Conservation (phyloP, 257 asterid genomes). For the Solanum dulcamara region DNA sequence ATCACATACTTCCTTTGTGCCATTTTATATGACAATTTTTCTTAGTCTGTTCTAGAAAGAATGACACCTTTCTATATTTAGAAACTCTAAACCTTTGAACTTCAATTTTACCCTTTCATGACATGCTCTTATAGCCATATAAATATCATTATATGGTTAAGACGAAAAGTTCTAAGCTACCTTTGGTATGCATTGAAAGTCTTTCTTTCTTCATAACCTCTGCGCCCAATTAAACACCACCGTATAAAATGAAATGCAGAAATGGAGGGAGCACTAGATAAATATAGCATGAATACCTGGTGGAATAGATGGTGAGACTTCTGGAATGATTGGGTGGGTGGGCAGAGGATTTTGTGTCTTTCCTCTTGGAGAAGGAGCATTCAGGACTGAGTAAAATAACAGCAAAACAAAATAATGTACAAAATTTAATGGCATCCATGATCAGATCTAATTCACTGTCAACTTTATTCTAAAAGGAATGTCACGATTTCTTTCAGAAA, state of each 20-base stretch:
- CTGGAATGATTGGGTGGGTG: neutral
- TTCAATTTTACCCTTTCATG: neutral
- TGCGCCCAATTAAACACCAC: neutral
- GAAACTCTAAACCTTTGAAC: neutral
- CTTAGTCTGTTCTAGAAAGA: neutral
- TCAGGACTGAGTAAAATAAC: neutral
- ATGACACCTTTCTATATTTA: neutral
- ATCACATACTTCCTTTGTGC: neutral
- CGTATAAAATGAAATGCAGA: neutral
- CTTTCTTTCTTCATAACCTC: neutral
- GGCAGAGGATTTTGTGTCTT: constrained; percentile 5
- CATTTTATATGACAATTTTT: neutral
- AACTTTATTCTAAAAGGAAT: neutral
- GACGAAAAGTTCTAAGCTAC: neutral
- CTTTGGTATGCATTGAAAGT: neutral
- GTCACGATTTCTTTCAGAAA: neutral
- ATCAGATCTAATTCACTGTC: neutral
- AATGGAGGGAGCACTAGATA: neutral
- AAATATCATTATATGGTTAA: neutral
- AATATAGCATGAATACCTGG: constrained; percentile 7
- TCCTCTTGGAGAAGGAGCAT: constrained; percentile 4
- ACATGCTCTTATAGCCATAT: neutral
- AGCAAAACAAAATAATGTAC: neutral
- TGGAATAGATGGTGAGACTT: constrained; percentile 10
- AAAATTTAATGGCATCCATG: neutral